Conservation (phyloP, 768 basidiomycete genomes). For the Panus rudis region DNA sequence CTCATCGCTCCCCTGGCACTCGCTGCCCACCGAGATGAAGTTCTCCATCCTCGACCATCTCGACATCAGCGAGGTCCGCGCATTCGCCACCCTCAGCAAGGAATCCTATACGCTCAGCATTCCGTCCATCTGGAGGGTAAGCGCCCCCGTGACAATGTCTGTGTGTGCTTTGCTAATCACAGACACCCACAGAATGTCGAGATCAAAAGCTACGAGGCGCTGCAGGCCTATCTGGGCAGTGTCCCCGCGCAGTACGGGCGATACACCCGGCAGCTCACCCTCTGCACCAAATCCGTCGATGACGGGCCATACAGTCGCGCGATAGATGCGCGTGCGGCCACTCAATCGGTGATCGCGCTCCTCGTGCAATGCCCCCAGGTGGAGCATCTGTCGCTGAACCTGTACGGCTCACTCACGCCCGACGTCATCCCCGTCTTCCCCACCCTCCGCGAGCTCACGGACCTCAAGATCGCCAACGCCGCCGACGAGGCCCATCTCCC, state of each 20-base stretch:
- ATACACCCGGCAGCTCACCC: slow-evolving; percentile 43
- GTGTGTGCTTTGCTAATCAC: not conserved
- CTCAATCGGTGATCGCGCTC: slow-evolving; percentile 33
- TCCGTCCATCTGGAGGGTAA: slow-evolving; percentile 52
- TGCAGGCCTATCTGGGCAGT: slow-evolving; percentile 44
- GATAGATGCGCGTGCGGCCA: not conserved
- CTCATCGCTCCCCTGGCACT: slow-evolving; percentile 33
- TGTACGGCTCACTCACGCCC: slow-evolving; percentile 44
- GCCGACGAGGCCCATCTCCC: slow-evolving; percentile 29
- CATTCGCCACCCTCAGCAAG: slow-evolving; percentile 43
- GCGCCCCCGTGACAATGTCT: slow-evolving; percentile 16
- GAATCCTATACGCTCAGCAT: slow-evolving; percentile 48
- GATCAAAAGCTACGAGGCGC: slow-evolving; percentile 38
- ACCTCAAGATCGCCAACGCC: slow-evolving; percentile 42
- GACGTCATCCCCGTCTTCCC: slow-evolving; percentile 43
- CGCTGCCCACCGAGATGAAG: slow-evolving; percentile 63
- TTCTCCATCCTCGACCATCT: slow-evolving; percentile 48
- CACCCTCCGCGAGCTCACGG: slow-evolving; percentile 33
- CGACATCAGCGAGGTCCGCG: slow-evolving; percentile 34
- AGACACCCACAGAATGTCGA: slow-evolving; percentile 35
- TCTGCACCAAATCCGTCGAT: slow-evolving; percentile 33
- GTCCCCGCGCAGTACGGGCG: slow-evolving; percentile 50
- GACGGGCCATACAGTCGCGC: slow-evolving; percentile 13
- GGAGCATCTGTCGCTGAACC: slow-evolving; percentile 37
- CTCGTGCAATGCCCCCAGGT: slow-evolving; percentile 45